Conservation (phyloP, 306 rosid genomes). For the Phaseolus lunatus region DNA sequence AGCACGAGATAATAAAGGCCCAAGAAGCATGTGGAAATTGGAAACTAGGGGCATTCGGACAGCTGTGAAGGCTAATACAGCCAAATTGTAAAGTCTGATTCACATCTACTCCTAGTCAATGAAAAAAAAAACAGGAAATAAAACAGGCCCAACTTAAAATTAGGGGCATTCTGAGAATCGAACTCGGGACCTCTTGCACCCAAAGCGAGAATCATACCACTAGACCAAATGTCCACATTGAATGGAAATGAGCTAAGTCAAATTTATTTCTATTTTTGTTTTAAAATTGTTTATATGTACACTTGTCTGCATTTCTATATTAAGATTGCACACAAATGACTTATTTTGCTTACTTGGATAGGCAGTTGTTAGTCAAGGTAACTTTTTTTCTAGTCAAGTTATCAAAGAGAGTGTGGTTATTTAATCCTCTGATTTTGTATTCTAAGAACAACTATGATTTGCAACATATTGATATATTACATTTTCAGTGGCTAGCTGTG, state of each 20-base stretch:
- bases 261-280: too few relatives aligned
- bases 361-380: background rate
- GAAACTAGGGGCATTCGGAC: too few relatives aligned
- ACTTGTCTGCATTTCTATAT: too few relatives aligned
- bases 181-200: conserved; percentile 66
- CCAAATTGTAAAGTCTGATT: background rate
- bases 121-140: too few relatives aligned
- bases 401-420: conserved; percentile 19
- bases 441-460: conserved; percentile 9
- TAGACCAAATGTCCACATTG: conserved; percentile 60
- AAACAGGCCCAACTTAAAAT: too few relatives aligned
- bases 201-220: conserved; percentile 67
- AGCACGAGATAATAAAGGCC: too few relatives aligned
- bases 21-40: too few relatives aligned
- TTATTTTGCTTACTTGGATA: background rate
- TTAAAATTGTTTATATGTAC: too few relatives aligned
- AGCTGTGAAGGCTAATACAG: background rate
- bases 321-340: background rate
- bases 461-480: too few relatives aligned
- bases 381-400: conserved; percentile 19
- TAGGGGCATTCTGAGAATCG: conserved; percentile 60
- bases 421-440: conserved; percentile 11
- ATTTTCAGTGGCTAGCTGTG: too few relatives aligned
- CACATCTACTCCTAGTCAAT: background rate
- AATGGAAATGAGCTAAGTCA: background rate